These are phyloP conservation scores for Microstegium vimineum DNA, from an alignment of 176 grass and related monocot genomes.

Conservation along the genomic window DNA sequence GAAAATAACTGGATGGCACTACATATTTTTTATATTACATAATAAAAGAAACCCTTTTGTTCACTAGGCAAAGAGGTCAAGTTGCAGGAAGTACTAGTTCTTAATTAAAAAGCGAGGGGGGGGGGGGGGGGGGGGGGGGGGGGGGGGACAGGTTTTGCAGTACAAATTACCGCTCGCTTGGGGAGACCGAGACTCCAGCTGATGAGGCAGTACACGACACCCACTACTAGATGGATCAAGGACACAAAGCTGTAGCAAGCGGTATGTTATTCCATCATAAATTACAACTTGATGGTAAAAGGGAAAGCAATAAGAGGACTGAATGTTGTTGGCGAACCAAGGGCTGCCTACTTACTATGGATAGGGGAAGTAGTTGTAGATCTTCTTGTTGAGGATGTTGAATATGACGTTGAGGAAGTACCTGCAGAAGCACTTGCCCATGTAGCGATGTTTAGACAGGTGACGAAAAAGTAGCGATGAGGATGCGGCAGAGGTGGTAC, in stretches of 20 bases:
- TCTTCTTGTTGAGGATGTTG: conserved; percentile 99
- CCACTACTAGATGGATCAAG: conserved; percentile 73
- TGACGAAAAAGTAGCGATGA: background rate
- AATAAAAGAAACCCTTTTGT: no score
- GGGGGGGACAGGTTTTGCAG: no score
- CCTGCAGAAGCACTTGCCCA: conserved; percentile 40
- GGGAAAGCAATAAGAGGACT: background rate
- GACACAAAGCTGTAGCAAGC: conserved; percentile 70
- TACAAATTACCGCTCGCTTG: conserved; percentile 84
- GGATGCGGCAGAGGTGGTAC: background rate
- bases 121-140: no score
- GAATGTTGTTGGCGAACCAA: background rate
- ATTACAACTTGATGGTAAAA: background rate
- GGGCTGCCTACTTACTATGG: conserved; percentile 67
- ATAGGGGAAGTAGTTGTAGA: conserved; percentile 99
- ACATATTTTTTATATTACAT: background rate
- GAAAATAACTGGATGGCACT: background rate
- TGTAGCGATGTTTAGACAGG: conserved; percentile 7
- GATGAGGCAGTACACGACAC: conserved; percentile 67
- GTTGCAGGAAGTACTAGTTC: background rate
- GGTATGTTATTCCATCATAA: background rate
- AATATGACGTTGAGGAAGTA: conserved; percentile 99
- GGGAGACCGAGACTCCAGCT: conserved; percentile 86
- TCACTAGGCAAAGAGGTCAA: background rate
- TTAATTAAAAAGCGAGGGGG: no score